A percentile compares a stretch with the other conserved stretches of the same genome.
These are phyloP conservation scores for Dendryphion nanum DNA, from an alignment of 2,329 filamentous ascomycete species.

Conservation along the genomic window DNA sequence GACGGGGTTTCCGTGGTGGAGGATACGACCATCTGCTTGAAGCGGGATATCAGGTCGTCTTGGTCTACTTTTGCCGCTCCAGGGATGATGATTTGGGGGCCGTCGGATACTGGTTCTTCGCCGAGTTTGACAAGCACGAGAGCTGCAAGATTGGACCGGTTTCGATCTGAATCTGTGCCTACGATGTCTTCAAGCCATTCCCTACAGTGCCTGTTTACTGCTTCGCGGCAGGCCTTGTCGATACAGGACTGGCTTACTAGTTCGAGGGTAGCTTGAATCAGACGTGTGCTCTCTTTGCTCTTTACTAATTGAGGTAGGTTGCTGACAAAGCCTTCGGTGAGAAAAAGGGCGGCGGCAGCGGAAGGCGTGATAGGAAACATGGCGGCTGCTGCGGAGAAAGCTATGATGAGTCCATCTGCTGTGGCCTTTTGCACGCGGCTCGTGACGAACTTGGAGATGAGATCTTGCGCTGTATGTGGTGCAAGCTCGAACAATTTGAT, in stretches of 20 bases:
- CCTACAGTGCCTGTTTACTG: conserved; percentile 78
- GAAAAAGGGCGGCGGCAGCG: conserved; percentile 73
- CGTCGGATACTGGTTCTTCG: conserved; percentile 37
- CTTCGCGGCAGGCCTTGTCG: conserved; percentile 76
- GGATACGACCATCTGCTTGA: conserved; percentile 62
- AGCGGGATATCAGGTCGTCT: conserved; percentile 54
- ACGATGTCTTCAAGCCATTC: conserved; percentile 87
- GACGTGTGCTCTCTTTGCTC: conserved; percentile 77
- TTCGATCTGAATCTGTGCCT: conserved; percentile 64
- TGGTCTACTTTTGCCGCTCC: conserved; percentile 28
- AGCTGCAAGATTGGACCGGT: conserved; percentile 52
- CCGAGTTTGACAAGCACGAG: conserved; percentile 57
- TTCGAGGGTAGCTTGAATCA: conserved; percentile 83
- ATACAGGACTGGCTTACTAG: conserved; percentile 91
- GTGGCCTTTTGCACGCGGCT: conserved; percentile 69
- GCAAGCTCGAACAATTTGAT: conserved; percentile 81
- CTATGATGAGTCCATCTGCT: conserved; percentile 84
- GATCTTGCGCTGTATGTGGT: conserved; percentile 66
- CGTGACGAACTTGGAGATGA: conserved; percentile 73
- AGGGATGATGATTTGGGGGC: conserved; percentile 30
- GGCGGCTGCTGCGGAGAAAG: conserved; percentile 87
- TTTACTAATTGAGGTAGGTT: conserved; percentile 74
- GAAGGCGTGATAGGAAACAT: conserved; percentile 84
- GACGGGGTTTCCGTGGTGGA: conserved; percentile 56
- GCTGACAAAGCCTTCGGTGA: conserved; percentile 82